Evolutionary conservation across 2,329 filamentous ascomycete species (phyloP).

Genomic region (Venturia nashicola): DNA sequence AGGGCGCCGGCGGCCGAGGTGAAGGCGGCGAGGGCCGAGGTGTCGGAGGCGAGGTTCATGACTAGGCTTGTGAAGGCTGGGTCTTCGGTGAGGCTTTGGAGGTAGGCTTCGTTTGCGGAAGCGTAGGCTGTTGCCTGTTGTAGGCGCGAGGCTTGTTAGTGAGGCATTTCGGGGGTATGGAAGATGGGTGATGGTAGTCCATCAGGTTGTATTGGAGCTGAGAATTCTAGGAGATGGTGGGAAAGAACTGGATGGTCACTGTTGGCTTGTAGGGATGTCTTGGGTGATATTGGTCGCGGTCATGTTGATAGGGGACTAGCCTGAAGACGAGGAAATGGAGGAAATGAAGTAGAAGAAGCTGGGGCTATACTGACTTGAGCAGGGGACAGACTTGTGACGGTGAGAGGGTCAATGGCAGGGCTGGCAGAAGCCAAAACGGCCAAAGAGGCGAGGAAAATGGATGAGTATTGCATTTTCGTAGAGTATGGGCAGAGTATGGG

Average conservation of each 20-base stretch:
- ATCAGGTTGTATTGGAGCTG: too few species aligned
- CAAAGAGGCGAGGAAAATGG: constrained; percentile 8
- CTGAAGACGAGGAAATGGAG: neutral
- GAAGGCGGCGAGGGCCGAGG: constrained; percentile 1
- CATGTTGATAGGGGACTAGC: too few species aligned
- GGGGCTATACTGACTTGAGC: constrained; percentile 4
- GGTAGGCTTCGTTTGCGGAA: neutral
- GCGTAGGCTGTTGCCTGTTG: neutral
- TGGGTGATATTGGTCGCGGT: too few species aligned
- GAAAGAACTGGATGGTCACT: too few species aligned
- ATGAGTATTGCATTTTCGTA: neutral
- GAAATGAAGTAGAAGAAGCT: neutral
- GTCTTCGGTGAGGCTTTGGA: neutral
- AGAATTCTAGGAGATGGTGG: too few species aligned
- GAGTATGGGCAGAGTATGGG: too few species aligned
- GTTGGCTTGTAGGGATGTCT: too few species aligned
- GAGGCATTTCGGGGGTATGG: neutral
- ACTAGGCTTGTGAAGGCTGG: constrained; percentile 9
- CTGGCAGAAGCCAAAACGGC: constrained; percentile 3
- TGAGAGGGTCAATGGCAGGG: constrained; percentile 5
- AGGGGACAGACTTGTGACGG: constrained; percentile 8
- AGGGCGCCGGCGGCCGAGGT: constrained; percentile 7
- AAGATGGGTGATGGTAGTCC: neutral
- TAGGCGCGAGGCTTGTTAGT: neutral
- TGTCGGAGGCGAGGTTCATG: constrained; percentile 4